phyloP scores from a whole-genome alignment of 768 basidiomycete species.

The Termitomyces sp. region DNA sequence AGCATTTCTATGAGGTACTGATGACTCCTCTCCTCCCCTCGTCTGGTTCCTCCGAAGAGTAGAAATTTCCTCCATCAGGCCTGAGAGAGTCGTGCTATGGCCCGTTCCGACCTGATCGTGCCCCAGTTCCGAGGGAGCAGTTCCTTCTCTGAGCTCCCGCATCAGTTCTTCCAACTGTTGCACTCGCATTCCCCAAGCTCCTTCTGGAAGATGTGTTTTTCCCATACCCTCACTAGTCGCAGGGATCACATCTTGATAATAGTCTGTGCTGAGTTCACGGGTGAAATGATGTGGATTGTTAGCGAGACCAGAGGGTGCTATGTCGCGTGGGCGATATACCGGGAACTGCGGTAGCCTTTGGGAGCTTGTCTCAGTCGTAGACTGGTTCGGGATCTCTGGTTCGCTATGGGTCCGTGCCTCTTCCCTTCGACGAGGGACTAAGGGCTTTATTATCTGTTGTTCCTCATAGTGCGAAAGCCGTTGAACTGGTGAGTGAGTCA shows the following conservation, averaged over 20 bases:
- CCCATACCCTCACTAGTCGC: too few species aligned
- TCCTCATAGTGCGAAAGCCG: not conserved
- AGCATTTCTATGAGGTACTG: not conserved
- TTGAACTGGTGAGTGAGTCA: not conserved
- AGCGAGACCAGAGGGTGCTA: not conserved
- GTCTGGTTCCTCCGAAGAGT: not conserved
- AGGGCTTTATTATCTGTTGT: not conserved
- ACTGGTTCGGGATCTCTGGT: not conserved
- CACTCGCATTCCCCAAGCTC: conserved; percentile 1
- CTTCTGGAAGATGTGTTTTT: not conserved
- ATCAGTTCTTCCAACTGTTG: conserved; percentile 5
- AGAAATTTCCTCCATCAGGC: conserved; percentile 3
- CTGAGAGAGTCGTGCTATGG: not conserved
- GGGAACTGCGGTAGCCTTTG: not conserved
- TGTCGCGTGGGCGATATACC: not conserved
- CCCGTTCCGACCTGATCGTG: conserved; percentile 3
- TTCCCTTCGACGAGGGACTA: not conserved
- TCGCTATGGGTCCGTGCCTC: not conserved
- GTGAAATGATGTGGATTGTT: not conserved
- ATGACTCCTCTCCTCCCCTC: not conserved
- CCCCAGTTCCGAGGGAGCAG: not conserved
- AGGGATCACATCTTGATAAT: not conserved
- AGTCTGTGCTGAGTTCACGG: not conserved
- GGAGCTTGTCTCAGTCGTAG: not conserved
- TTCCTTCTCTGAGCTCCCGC: conserved; percentile 1